Evolutionary conservation across 2,329 filamentous ascomycete species (phyloP).

Genomic region (Pyrenochaeta sp.): DNA sequence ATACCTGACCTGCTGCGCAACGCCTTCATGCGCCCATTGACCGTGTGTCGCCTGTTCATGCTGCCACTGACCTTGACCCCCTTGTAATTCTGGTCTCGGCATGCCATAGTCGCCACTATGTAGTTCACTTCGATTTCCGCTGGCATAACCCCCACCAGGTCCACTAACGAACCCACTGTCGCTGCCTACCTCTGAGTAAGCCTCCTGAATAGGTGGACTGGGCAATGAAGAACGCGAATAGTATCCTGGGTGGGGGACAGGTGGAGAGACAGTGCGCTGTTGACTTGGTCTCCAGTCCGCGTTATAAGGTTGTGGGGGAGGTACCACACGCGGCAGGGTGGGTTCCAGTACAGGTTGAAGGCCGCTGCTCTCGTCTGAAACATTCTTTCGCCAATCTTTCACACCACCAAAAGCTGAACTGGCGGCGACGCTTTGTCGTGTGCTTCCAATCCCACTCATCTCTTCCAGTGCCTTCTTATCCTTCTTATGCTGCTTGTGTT

Average conservation of each 20-base stretch:
- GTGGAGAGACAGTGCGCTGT: conserved; percentile 6
- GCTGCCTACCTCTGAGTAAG: conserved; percentile 6
- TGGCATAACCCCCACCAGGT: neutral
- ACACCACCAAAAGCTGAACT: conserved; percentile 3
- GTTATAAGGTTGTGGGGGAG: conserved; percentile 2
- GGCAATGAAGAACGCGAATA: conserved; percentile 1
- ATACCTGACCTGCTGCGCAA: conserved; percentile 4
- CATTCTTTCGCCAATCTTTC: conserved; percentile 12
- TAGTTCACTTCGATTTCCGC: conserved; percentile 2
- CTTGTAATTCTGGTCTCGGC: conserved; percentile 10
- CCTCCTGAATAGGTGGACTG: conserved; percentile 13
- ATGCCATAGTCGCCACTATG: conserved; percentile 9
- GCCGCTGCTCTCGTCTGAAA: conserved; percentile 7
- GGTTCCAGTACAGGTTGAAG: conserved; percentile 8
- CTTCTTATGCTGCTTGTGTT: conserved; percentile 16
- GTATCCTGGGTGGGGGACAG: conserved; percentile 1
- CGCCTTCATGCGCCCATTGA: conserved; percentile 2
- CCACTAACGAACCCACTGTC: conserved; percentile 3
- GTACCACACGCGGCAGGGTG: conserved; percentile 9
- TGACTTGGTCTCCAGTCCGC: conserved; percentile 17
- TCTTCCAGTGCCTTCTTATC: conserved; percentile 17
- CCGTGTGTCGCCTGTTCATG: too few species aligned
- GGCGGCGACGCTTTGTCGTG: conserved; percentile 11
- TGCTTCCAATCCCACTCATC: conserved; percentile 9
- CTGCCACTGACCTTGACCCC: conserved; percentile 1